These are phyloP conservation scores for Pyrus hybrid DNA, from an alignment of 331 rosid genomes.

Conservation along the genomic window DNA sequence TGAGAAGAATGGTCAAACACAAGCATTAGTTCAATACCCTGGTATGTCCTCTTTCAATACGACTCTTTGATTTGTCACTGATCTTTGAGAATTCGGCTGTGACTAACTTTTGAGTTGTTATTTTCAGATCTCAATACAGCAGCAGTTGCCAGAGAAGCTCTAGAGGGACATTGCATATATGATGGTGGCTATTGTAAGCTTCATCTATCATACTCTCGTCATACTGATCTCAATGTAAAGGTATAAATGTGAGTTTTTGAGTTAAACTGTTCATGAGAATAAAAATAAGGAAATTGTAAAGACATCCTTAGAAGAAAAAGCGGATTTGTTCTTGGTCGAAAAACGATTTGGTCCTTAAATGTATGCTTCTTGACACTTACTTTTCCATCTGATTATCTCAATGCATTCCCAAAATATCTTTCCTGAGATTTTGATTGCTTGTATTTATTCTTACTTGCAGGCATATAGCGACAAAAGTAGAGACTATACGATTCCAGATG, in stretches of 20 bases:
- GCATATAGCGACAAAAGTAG: conserved; percentile 92
- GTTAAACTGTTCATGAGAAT: conserved; percentile 55
- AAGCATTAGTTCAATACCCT: conserved; percentile 72
- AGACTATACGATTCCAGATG: conserved; percentile 71
- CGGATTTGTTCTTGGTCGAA: conserved; percentile 51
- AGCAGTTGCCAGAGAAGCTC: conserved; percentile 75
- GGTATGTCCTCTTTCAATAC: conserved; percentile 36
- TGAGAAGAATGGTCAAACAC: conserved; percentile 87
- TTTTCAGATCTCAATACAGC: conserved; percentile 50
- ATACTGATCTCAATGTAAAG: conserved; percentile 99
- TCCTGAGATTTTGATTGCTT: neutral
- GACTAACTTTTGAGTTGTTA: conserved; percentile 3
- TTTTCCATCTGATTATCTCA: conserved; percentile 17
- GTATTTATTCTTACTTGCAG: conserved; percentile 25
- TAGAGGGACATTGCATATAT: conserved; percentile 96
- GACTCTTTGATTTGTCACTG: neutral
- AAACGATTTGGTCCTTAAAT: conserved; percentile 42
- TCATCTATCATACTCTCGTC: conserved; percentile 99
- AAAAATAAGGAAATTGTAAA: conserved; percentile 27
- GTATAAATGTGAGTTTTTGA: conserved; percentile 63
- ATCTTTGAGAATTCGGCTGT: neutral
- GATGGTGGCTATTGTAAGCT: conserved; percentile 99
- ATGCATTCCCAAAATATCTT: conserved; percentile 2
- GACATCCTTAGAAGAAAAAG: conserved; percentile 49
- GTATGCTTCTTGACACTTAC: conserved; percentile 75